Percentiles rank a stretch among this genome's conserved stretches.
phyloP scores from a whole-genome alignment of 2,329 filamentous ascomycete species.

The Hypoxylon sp. region DNA sequence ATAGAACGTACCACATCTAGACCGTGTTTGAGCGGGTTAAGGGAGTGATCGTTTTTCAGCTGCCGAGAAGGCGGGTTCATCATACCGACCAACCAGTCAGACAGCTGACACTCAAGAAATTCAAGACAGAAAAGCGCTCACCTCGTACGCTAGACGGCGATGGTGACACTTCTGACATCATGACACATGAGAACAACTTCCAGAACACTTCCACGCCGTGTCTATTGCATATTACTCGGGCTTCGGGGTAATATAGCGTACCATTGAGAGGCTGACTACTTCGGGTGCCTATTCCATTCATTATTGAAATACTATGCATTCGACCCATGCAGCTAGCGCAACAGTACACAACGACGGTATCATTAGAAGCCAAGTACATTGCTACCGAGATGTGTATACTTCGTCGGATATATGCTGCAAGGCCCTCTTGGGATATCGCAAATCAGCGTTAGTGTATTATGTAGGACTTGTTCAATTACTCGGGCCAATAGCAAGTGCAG shows the following conservation, averaged over 20 bases:
- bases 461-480: constrained; percentile 18
- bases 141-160: background rate
- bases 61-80: constrained; percentile 10
- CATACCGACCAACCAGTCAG: background rate
- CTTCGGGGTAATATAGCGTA: constrained; percentile 1
- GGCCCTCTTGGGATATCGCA: constrained; percentile 26
- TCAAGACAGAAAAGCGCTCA: background rate
- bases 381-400: constrained; percentile 19
- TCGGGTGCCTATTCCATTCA: background rate
- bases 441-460: constrained; percentile 24
- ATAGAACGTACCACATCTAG: background rate
- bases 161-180: constrained; percentile 8
- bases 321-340: background rate
- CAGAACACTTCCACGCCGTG: constrained; percentile 1
- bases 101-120: constrained; percentile 1
- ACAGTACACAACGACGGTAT: background rate
- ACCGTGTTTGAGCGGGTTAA: background rate
- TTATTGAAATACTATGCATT: constrained; percentile 1
- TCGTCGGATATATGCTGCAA: constrained; percentile 29
- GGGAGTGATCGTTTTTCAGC: constrained; percentile 4
- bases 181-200: constrained; percentile 3
- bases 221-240: constrained; percentile 6
- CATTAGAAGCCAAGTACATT: constrained; percentile 8
- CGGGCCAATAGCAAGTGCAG: constrained; percentile 30
- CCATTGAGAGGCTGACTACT: background rate